Evolutionary conservation across 108 stramenopile species (phyloP).

Genomic region (Pelagomonas calceolata): DNA sequence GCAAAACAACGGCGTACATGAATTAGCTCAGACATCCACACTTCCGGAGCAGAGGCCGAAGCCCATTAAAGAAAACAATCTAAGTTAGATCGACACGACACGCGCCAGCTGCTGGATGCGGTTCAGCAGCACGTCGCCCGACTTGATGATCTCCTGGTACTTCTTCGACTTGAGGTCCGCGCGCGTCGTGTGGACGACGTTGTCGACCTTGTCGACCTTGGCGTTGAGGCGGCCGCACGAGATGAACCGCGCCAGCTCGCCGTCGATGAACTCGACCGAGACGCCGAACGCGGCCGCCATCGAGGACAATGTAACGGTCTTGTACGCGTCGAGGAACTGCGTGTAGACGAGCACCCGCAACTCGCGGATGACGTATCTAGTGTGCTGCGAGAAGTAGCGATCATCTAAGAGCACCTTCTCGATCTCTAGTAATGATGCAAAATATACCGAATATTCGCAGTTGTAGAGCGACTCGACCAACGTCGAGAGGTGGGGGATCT

Average conservation of each 20-base stretch:
- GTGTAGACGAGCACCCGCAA: conserved; percentile 81
- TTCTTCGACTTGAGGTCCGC: conserved; percentile 91
- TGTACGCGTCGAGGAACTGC: conserved; percentile 97
- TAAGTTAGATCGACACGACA: conserved; percentile 85
- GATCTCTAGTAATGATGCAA: conserved; percentile 76
- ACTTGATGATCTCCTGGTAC: conserved; percentile 89
- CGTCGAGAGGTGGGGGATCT: conserved; percentile 60
- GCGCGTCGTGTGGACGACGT: conserved; percentile 85
- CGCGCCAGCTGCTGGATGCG: conserved; percentile 89
- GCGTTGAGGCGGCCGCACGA: conserved; percentile 83
- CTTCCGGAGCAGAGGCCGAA: too few species aligned
- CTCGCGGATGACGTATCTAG: conserved; percentile 75
- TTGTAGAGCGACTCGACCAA: conserved; percentile 77
- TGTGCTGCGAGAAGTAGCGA: conserved; percentile 72
- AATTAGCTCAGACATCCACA: too few species aligned
- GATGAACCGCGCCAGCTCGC: conserved; percentile 90
- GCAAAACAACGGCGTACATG: too few species aligned
- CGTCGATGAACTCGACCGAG: conserved; percentile 65
- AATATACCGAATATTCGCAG: conserved; percentile 84
- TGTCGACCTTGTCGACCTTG: conserved; percentile 96
- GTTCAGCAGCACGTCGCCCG: conserved; percentile 91
- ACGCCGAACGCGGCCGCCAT: conserved; percentile 95
- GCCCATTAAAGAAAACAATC: too few species aligned
- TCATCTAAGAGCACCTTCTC: conserved; percentile 57
- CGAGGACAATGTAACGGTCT: conserved; percentile 75